Percentiles rank a stretch among this genome's conserved stretches.
Conservation (phyloP, 2,329 filamentous ascomycete genomes). For the Colletotrichum liaoningense region DNA sequence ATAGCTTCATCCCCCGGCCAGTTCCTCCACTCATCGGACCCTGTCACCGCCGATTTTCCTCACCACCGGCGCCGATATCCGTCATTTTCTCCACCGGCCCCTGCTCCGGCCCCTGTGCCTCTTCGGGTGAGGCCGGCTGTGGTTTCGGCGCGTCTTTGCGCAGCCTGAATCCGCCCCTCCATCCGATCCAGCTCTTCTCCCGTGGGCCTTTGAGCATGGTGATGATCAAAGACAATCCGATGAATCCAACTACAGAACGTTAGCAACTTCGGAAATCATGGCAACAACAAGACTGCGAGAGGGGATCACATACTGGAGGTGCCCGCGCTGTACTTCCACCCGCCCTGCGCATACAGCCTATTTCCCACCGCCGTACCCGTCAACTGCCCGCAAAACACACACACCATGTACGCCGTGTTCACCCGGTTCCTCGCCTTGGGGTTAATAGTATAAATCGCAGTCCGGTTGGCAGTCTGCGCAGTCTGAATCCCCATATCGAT, state of each 20-base stretch:
- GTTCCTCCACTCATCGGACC: background rate
- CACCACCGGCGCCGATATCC: background rate
- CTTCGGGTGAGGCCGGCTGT: slow-evolving; percentile 23
- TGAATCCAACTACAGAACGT: slow-evolving; percentile 27
- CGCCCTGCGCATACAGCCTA: slow-evolving; percentile 61
- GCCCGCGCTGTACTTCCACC: slow-evolving; percentile 61
- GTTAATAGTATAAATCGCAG: slow-evolving; percentile 76
- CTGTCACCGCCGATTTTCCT: slow-evolving; percentile 20
- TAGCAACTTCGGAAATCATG: background rate
- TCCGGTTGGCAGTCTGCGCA: slow-evolving; percentile 78
- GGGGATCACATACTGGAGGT: slow-evolving; percentile 48
- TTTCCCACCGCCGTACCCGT: slow-evolving; percentile 74
- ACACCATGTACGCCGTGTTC: slow-evolving; percentile 86
- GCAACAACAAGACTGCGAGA: no score
- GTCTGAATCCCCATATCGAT: slow-evolving; percentile 80
- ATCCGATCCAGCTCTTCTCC: slow-evolving; percentile 34
- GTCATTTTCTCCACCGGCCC: background rate
- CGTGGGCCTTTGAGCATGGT: slow-evolving; percentile 32
- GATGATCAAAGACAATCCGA: slow-evolving; percentile 32
- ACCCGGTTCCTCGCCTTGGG: slow-evolving; percentile 79
- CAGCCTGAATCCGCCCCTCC: slow-evolving; percentile 30
- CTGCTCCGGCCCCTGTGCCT: background rate
- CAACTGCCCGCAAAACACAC: slow-evolving; percentile 79
- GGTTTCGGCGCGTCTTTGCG: slow-evolving; percentile 15
- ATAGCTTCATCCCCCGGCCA: background rate